phyloP scores from a whole-genome alignment of 352 stramenopile species.

The Lagenidium giganteum region DNA sequence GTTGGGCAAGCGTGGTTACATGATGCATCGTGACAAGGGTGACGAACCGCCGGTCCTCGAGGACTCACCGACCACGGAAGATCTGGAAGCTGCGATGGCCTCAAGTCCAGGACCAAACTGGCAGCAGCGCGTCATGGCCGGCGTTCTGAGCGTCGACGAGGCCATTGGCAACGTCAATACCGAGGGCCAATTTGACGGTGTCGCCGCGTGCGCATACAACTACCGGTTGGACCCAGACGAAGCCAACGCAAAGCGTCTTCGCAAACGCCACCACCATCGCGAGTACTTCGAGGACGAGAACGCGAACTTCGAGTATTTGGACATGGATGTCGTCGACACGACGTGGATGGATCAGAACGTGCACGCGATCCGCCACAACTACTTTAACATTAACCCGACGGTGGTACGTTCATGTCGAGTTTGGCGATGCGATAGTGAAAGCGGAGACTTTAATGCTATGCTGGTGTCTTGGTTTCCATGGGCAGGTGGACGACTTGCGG shows the following conservation, averaged over 20 bases:
- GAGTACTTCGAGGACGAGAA: constrained; percentile 10
- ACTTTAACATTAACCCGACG: constrained; percentile 84
- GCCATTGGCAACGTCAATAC: no score
- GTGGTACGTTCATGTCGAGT: constrained; percentile 32
- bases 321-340: constrained; percentile 87
- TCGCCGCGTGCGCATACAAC: constrained; percentile 11
- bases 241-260: constrained; percentile 5
- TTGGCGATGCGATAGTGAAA: constrained; percentile 8
- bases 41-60: constrained; percentile 19
- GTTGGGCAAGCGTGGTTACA: constrained; percentile 39
- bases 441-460: neutral
- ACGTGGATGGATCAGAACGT: constrained; percentile 87
- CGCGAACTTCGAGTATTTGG: constrained; percentile 38
- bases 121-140: no score
- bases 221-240: constrained; percentile 19
- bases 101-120: no score
- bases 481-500: constrained; percentile 52
- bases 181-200: constrained; percentile 1
- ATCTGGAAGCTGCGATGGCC: no score
- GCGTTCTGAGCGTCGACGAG: no score
- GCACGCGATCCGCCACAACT: constrained; percentile 76
- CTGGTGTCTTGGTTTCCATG: neutral
- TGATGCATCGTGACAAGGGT: constrained; percentile 35
- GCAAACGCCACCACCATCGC: constrained; percentile 1
- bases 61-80: no score